Conservation (phyloP, 805 yeast genomes). For the Lachancea waltii region DNA sequence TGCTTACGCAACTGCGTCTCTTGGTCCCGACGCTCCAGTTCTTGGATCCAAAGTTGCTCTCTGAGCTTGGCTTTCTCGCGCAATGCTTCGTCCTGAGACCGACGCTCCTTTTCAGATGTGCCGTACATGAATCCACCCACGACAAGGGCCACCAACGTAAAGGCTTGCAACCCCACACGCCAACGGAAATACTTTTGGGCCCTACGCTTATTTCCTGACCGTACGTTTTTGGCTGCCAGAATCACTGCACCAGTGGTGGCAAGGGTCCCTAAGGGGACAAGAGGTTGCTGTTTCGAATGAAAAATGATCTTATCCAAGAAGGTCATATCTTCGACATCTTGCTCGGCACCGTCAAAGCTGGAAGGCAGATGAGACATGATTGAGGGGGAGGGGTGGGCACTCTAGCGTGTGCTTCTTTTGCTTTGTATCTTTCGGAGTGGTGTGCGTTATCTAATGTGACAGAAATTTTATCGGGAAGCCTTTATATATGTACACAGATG, state of each 20-base stretch:
- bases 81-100: slow-evolving; percentile 56
- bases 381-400: too few species aligned
- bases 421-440: neutral
- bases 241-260: slow-evolving; percentile 76
- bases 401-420: too few species aligned
- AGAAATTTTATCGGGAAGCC: neutral
- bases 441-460: neutral
- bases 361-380: slow-evolving; percentile 22
- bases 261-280: slow-evolving; percentile 77
- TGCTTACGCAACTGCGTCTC: slow-evolving; percentile 60
- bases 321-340: slow-evolving; percentile 32
- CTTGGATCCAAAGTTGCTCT: slow-evolving; percentile 84
- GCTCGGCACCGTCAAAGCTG: slow-evolving; percentile 31
- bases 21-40: slow-evolving; percentile 77
- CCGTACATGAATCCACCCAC: slow-evolving; percentile 73
- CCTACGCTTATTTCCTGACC: slow-evolving; percentile 60
- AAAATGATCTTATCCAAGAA: slow-evolving; percentile 51
- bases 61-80: slow-evolving; percentile 77
- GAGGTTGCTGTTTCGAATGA: slow-evolving; percentile 78
- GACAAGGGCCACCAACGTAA: slow-evolving; percentile 74
- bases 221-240: slow-evolving; percentile 69
- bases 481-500: neutral
- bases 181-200: slow-evolving; percentile 87
- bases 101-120: slow-evolving; percentile 39
- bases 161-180: slow-evolving; percentile 82